Conservation (phyloP, 2,329 filamentous ascomycete species). For the Nemania sp. region DNA sequence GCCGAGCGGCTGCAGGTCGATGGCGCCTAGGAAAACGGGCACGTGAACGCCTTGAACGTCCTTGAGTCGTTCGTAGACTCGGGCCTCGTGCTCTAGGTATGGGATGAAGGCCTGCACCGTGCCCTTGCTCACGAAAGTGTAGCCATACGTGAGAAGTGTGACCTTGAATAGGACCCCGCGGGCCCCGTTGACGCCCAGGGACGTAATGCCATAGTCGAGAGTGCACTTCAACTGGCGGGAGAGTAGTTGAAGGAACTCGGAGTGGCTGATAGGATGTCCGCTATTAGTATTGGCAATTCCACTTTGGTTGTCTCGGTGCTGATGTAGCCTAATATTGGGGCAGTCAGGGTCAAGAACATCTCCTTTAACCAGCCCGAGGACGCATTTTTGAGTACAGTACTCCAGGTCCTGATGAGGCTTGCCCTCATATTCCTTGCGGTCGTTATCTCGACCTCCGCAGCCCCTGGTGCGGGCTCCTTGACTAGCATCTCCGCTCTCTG, state of each 20-base stretch:
- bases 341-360: conserved; percentile 42
- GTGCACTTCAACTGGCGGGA: conserved; percentile 38
- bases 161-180: conserved; percentile 49
- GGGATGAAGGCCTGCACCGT: conserved; percentile 41
- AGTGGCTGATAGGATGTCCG: conserved; percentile 39
- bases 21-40: conserved; percentile 45
- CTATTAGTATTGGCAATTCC: not conserved
- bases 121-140: conserved; percentile 50
- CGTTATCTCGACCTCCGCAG: conserved; percentile 7
- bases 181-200: conserved; percentile 39
- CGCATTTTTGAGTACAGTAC: conserved; percentile 48
- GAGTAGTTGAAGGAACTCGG: conserved; percentile 40
- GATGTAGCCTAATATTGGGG: conserved; percentile 46
- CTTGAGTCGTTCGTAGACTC: conserved; percentile 43
- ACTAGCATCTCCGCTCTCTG: not conserved
- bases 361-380: conserved; percentile 42
- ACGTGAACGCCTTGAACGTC: conserved; percentile 43
- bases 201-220: conserved; percentile 40
- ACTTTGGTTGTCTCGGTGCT: conserved; percentile 8
- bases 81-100: conserved; percentile 43
- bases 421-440: conserved; percentile 11
- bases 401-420: conserved; percentile 4
- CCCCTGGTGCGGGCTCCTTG: not conserved
- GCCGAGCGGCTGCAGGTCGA: conserved; percentile 42
- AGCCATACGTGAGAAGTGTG: conserved; percentile 47